Evolutionary conservation across 768 basidiomycete genomes (phyloP).

Genomic region (Lactarius trivialis): DNA sequence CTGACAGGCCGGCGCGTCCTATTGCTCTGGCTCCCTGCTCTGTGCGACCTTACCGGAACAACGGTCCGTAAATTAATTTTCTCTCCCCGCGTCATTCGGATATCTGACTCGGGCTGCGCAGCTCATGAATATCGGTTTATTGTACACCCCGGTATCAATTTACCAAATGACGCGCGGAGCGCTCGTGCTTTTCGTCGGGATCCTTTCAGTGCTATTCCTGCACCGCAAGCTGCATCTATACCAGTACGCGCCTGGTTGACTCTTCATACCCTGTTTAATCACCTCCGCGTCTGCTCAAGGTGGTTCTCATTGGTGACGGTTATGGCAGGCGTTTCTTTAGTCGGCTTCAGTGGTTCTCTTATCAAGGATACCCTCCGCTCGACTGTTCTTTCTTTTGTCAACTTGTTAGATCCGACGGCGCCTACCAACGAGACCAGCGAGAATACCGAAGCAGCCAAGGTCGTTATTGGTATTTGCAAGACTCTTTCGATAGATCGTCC

Average conservation of each 20-base stretch:
- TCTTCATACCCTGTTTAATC: constrained; percentile 8
- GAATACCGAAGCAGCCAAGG: constrained; percentile 57
- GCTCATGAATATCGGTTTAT: constrained; percentile 92
- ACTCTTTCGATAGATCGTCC: constrained; percentile 18
- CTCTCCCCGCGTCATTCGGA: neutral
- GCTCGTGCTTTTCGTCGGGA: constrained; percentile 88
- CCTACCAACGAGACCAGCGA: constrained; percentile 40
- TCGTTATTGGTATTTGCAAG: constrained; percentile 57
- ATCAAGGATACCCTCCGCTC: constrained; percentile 67
- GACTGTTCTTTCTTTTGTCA: constrained; percentile 30
- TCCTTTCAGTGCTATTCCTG: constrained; percentile 88
- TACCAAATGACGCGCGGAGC: constrained; percentile 96
- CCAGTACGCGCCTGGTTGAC: constrained; percentile 46
- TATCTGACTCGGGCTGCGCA: constrained; percentile 23
- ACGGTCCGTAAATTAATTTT: constrained; percentile 57
- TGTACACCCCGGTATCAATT: constrained; percentile 95
- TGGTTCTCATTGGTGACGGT: constrained; percentile 90
- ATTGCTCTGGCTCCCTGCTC: constrained; percentile 82
- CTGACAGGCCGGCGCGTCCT: constrained; percentile 65
- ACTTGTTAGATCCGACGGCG: constrained; percentile 22
- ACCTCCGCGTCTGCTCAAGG: constrained; percentile 36
- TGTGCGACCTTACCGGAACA: constrained; percentile 86
- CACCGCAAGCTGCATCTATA: constrained; percentile 79
- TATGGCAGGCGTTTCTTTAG: constrained; percentile 74
- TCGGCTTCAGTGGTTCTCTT: constrained; percentile 86